Conservation (phyloP, 805 yeast species). For the Cyberlindnera euphorbiae region DNA sequence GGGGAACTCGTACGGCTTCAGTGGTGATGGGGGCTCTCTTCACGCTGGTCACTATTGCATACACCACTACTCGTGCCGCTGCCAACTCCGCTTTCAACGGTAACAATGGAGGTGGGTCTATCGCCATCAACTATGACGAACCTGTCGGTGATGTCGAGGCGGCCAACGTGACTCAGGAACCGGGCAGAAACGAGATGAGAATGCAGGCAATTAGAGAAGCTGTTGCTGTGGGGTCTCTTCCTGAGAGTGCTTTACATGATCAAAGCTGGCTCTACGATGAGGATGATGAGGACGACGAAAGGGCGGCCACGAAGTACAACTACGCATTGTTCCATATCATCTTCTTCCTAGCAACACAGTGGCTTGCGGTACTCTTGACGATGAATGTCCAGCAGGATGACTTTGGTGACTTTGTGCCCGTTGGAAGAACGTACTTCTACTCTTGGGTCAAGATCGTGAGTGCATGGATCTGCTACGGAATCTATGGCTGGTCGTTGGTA, state of each 20-base stretch:
- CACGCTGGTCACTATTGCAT: slow-evolving; percentile 92
- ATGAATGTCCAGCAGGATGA: slow-evolving; percentile 84
- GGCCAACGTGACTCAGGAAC: slow-evolving; percentile 39
- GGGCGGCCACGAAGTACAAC: slow-evolving; percentile 66
- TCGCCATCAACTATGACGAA: slow-evolving; percentile 28
- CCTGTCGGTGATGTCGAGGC: slow-evolving; percentile 23
- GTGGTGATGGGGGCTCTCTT: slow-evolving; percentile 87
- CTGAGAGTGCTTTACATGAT: slow-evolving; percentile 85
- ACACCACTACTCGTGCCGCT: slow-evolving; percentile 96
- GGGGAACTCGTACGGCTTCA: slow-evolving; percentile 86
- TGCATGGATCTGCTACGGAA: slow-evolving; percentile 84
- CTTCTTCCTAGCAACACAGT: slow-evolving; percentile 93
- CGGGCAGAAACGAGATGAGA: slow-evolving; percentile 70
- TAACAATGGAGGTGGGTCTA: slow-evolving; percentile 31
- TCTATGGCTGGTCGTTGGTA: slow-evolving; percentile 85
- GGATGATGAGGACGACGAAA: slow-evolving; percentile 52
- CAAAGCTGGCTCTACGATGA: slow-evolving; percentile 50
- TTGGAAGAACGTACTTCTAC: slow-evolving; percentile 93
- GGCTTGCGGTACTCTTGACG: slow-evolving; percentile 89
- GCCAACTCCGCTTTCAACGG: slow-evolving; percentile 65
- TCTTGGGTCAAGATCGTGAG: slow-evolving; percentile 91
- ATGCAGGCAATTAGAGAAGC: slow-evolving; percentile 88
- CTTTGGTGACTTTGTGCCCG: slow-evolving; percentile 88
- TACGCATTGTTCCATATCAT: slow-evolving; percentile 86
- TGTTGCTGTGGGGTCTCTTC: slow-evolving; percentile 92